A percentile compares a stretch with the other conserved stretches of the same genome.
Conservation (phyloP, 2,329 filamentous ascomycete genomes). For the Fusarium miscanthi region DNA sequence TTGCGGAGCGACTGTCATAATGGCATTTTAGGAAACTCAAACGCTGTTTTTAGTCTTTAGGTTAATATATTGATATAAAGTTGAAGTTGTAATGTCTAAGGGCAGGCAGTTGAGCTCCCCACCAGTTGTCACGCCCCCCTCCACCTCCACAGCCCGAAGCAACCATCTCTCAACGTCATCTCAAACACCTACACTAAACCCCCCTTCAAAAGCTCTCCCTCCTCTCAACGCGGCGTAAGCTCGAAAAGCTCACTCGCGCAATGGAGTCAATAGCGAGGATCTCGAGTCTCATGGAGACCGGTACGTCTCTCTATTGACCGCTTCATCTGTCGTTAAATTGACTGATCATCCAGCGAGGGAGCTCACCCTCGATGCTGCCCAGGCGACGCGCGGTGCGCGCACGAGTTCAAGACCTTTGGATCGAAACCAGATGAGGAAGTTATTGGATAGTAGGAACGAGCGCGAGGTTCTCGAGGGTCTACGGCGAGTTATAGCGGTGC, state of each 20-base stretch:
- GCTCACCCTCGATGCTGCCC: constrained; percentile 95
- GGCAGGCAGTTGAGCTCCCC: constrained; percentile 8
- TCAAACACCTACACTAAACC: constrained; percentile 33
- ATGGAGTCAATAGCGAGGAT: constrained; percentile 99
- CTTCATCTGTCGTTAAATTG: constrained; percentile 27
- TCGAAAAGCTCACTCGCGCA: constrained; percentile 35
- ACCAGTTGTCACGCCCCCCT: constrained; percentile 36
- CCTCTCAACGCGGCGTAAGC: constrained; percentile 24
- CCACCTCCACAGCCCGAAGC: constrained; percentile 23
- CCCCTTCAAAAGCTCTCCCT: constrained; percentile 14
- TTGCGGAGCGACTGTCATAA: background rate
- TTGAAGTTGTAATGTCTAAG: background rate
- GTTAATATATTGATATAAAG: background rate
- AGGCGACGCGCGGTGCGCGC: constrained; percentile 78
- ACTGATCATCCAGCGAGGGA: constrained; percentile 77
- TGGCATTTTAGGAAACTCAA: background rate
- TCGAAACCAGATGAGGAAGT: constrained; percentile 88
- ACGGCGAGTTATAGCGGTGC: constrained; percentile 86
- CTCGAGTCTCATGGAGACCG: constrained; percentile 92
- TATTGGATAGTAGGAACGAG: constrained; percentile 93
- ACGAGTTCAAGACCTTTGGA: constrained; percentile 74
- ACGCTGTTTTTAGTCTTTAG: background rate
- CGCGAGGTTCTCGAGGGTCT: constrained; percentile 92
- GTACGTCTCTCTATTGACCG: constrained; percentile 61
- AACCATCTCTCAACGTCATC: constrained; percentile 42